Evolutionary conservation across 2,329 filamentous ascomycete genomes (phyloP).

Genomic region (Calonectria leucothoes): DNA sequence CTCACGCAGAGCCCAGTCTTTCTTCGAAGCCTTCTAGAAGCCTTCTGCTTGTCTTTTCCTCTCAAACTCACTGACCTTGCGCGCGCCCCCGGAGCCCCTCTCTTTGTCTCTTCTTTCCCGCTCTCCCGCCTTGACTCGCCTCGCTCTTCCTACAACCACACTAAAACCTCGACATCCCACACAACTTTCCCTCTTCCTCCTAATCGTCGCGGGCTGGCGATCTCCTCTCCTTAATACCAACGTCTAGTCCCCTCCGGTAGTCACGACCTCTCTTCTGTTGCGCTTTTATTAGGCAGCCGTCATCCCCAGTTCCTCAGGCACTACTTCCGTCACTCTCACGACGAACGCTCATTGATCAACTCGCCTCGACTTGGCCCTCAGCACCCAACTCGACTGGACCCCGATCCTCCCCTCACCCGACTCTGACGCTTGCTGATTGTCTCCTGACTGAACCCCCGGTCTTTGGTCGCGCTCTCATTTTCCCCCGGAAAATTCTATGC

Average conservation of each 20-base stretch:
- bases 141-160: conserved; percentile 14
- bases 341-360: conserved; percentile 30
- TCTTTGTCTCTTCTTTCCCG: conserved; percentile 16
- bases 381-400: not conserved
- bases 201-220: conserved; percentile 44
- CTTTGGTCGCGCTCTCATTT: conserved; percentile 1
- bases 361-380: conserved; percentile 1
- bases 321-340: conserved; percentile 9
- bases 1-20: conserved; percentile 39
- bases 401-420: not conserved
- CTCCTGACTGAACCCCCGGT: not conserved
- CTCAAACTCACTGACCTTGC: not conserved
- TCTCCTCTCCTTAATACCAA: conserved; percentile 36
- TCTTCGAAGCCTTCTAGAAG: conserved; percentile 48
- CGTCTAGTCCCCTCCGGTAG: conserved; percentile 20
- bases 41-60: conserved; percentile 27
- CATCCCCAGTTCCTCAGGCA: conserved; percentile 4
- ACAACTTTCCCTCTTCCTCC: conserved; percentile 28
- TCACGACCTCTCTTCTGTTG: conserved; percentile 14
- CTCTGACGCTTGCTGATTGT: conserved; percentile 10
- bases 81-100: conserved; percentile 13
- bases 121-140: conserved; percentile 18
- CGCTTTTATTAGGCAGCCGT: conserved; percentile 15
- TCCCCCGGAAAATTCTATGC: conserved; percentile 20
- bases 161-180: not conserved